A percentile compares a stretch with the other conserved stretches of the same genome.
These are phyloP conservation scores for Cucurbitaria berberidis DNA, from an alignment of 2,329 filamentous ascomycete species.

Conservation along the genomic window DNA sequence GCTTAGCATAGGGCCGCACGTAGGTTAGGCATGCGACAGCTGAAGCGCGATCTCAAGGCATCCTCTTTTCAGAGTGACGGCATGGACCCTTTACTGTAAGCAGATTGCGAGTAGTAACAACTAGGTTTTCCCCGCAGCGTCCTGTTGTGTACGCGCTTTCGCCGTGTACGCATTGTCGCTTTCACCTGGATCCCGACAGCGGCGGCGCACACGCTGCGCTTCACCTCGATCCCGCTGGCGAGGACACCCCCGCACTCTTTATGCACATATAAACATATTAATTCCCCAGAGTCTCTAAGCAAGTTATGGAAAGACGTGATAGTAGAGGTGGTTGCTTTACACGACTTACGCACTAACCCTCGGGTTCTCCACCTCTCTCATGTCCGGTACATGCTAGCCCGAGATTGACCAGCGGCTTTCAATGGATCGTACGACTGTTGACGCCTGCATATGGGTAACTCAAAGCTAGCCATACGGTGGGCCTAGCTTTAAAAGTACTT, in stretches of 20 bases:
- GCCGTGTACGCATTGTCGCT: not conserved
- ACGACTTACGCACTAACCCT: not conserved
- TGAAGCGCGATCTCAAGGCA: too few relatives aligned
- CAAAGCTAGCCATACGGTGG: not conserved
- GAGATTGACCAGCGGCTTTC: not conserved
- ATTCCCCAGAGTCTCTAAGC: not conserved
- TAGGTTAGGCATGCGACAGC: too few relatives aligned
- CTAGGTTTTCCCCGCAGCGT: not conserved
- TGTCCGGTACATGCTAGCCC: not conserved
- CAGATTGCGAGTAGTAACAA: not conserved
- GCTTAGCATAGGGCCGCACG: too few relatives aligned
- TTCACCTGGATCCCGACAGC: not conserved
- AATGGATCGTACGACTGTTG: too few relatives aligned
- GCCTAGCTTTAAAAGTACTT: not conserved
- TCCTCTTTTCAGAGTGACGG: too few relatives aligned
- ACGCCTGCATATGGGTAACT: not conserved
- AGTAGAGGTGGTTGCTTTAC: not conserved
- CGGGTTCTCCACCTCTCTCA: not conserved
- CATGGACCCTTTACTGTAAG: too few relatives aligned
- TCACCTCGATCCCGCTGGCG: not conserved
- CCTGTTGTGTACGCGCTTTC: too few relatives aligned
- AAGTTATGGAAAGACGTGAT: not conserved
- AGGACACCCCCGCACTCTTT: not conserved
- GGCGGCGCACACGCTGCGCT: too few relatives aligned
- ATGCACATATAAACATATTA: not conserved